Base-by-base conservation (phyloP, 164 flowering plant genomes). In the Akebia trifoliata region DNA sequence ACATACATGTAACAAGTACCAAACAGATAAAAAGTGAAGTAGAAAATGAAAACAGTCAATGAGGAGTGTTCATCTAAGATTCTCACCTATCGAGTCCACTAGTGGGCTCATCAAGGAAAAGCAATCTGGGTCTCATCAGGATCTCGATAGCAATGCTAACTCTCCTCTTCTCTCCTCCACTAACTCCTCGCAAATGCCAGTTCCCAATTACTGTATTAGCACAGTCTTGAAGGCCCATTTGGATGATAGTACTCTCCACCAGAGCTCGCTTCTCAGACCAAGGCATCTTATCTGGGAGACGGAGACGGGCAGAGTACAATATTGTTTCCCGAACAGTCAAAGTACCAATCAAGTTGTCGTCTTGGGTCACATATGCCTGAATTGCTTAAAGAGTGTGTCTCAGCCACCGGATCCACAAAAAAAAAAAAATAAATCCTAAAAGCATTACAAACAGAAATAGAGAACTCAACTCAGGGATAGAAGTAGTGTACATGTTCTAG, bases 351-450 rank as follows among this genome's bases (percentile, higher is more conserved):
- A 88, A 72, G 74, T 80, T 86, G 59, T 91, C 95, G 35, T 91
- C 98, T 79, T 91, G 98, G 2, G 98, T 91, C 57, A 91, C 98
- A 63, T 91, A 91, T 8, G 98, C 98, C 98, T 91, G 62, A 46
- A 49, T 5, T 50, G 22, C 2, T 18, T 4, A 54, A 9, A 20
- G 38, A 26, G 32, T 37, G 42, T 17, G n/a, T n/a, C n/a, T n/a
- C n/a, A n/a, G n/a, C n/a, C n/a, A n/a, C n/a, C n/a, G n/a, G n/a
- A n/a, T n/a, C n/a, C n/a, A n/a, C n/a, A n/a, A n/a, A 50, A 2
- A 36, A 14, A 24, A 24, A 37, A 59, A 24, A 21, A 39, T n/a
- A 30, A 44, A n/a, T 42, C 30, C 14, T 9, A 6, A 38, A 11
- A n/a, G n/a, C 0, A 50, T 28, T 11, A n/a, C n/a, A 11, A 17